phyloP scores from a whole-genome alignment of 179 eudicot species.

The Heliamphora pulchella region DNA sequence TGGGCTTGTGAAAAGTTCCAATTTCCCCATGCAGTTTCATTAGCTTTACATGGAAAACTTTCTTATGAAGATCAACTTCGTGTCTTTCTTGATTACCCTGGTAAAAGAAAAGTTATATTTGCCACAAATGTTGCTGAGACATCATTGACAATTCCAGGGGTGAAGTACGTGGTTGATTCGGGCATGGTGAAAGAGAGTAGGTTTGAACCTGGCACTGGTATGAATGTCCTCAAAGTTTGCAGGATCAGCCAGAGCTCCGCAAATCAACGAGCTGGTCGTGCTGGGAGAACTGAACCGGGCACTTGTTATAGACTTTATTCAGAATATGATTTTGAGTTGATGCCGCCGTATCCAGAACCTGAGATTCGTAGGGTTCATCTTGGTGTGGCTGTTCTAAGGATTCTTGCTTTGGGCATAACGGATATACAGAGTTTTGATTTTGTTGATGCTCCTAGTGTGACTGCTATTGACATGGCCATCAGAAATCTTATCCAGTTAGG shows the following conservation, averaged over 20 bases:
- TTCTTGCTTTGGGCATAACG: slow-evolving; percentile 67
- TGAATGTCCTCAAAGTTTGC: slow-evolving; percentile 75
- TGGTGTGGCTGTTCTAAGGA: slow-evolving; percentile 84
- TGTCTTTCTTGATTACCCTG: slow-evolving; percentile 54
- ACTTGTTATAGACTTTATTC: slow-evolving; percentile 78
- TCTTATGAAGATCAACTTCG: slow-evolving; percentile 64
- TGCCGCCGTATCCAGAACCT: slow-evolving; percentile 77
- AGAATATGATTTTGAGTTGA: slow-evolving; percentile 37
- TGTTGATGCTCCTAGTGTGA: slow-evolving; percentile 60
- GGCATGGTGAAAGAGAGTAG: slow-evolving; percentile 83
- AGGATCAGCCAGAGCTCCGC: slow-evolving; percentile 91
- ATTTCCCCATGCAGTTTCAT: slow-evolving; percentile 34
- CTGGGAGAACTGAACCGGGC: slow-evolving; percentile 94
- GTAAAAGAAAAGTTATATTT: slow-evolving; percentile 79
- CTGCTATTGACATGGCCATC: slow-evolving; percentile 69
- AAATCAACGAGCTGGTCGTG: slow-evolving; percentile 93
- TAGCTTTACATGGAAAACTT: slow-evolving; percentile 86
- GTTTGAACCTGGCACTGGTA: slow-evolving; percentile 80
- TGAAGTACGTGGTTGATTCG: slow-evolving; percentile 84
- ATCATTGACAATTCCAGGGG: slow-evolving; percentile 90
- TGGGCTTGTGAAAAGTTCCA: slow-evolving; percentile 79
- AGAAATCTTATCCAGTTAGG: slow-evolving; percentile 75
- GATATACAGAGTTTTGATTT: slow-evolving; percentile 70
- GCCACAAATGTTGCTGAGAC: slow-evolving; percentile 95
- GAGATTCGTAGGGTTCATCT: slow-evolving; percentile 90